Evolutionary conservation across 495 filamentous ascomycete species (phyloP).

Genomic region (Sporormia fimetaria): DNA sequence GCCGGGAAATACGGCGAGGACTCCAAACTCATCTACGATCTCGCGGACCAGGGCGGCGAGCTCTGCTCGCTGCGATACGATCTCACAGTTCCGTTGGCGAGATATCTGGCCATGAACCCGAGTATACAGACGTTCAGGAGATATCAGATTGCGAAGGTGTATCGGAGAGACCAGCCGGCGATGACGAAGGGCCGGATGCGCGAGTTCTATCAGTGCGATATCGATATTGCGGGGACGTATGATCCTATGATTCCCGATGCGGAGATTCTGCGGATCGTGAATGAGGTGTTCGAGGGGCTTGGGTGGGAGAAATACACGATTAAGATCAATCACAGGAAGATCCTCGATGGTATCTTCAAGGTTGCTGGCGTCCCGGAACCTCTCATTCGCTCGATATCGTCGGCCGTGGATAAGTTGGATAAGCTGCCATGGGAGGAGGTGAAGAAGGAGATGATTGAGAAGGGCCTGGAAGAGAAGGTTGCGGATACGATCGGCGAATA

Average conservation of each 20-base stretch:
- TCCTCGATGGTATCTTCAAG: conserved; percentile 83
- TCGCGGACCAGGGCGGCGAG: conserved; percentile 77
- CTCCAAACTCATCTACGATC: conserved; percentile 80
- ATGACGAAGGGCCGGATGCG: conserved; percentile 86
- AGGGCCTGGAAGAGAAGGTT: conserved; percentile 60
- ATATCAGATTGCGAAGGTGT: conserved; percentile 85
- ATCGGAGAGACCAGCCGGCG: conserved; percentile 68
- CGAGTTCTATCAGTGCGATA: conserved; percentile 97
- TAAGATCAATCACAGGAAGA: conserved; percentile 92
- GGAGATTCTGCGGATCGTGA: conserved; percentile 75
- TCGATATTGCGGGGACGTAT: conserved; percentile 84
- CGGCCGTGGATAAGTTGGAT: conserved; percentile 91
- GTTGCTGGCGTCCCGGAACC: conserved; percentile 80
- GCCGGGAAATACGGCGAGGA: conserved; percentile 89
- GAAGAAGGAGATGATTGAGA: conserved; percentile 83
- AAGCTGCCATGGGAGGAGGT: conserved; percentile 82
- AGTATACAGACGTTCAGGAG: conserved; percentile 66
- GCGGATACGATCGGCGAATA: conserved; percentile 82
- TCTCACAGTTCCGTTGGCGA: conserved; percentile 79
- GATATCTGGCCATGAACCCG: conserved; percentile 78
- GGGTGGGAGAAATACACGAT: conserved; percentile 65
- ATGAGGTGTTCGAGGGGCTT: conserved; percentile 76
- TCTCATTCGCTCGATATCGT: conserved; percentile 76
- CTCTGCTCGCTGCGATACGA: conserved; percentile 80
- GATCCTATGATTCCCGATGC: conserved; percentile 94